Evolutionary conservation across 2,329 filamentous ascomycete species (phyloP), one percentile per base, ranked within the genome.

Genomic region (Microcera coccophila): DNA sequence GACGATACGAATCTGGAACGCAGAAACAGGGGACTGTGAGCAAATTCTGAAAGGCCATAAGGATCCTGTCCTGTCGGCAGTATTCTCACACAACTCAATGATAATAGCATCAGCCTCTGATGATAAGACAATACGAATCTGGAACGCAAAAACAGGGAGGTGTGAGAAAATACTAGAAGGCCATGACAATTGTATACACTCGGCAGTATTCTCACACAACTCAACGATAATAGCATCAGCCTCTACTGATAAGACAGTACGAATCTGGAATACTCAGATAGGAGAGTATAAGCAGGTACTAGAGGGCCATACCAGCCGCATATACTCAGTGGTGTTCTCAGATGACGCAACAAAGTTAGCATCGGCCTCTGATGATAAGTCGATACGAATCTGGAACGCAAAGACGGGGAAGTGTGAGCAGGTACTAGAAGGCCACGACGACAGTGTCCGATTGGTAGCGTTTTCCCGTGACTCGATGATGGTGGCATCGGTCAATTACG

Each of bases 261-360:
- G 22, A 12, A 12, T 26, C 22, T 26, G 22, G 22, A 26, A 26
- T 12, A 12, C 22, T 7, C 7, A 26, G 22, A 26, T 12, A 12
- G 22, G 22, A 12, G 12, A 26, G 22, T 26, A 12, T 12, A 12
- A 26, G 7, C 3, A 34, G n/a, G 19, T 14, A 4, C 28, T 39
- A n/a, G 32, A 29, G 22, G 34, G 39, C 32, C 38, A 45, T 37
- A 21, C 4, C 11, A 29, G 21, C 3, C 1, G 1, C 10, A 19
- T 42, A 11, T 14, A 17, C 4, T 45, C 32, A 11, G 24, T 45
- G 11, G 33, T 29, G 3, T 41, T 45, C 33, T 45, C 42, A 12
- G 15, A 11, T 16, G 39, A 45, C 32, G 15, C 21, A 10, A 37
- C 5, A n/a, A 14, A 19, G 14, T 11, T 45, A 9, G 38, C 32